Evolutionary conservation across 2,329 filamentous ascomycete genomes (phyloP).

Genomic region (Aspergillus ruber): DNA sequence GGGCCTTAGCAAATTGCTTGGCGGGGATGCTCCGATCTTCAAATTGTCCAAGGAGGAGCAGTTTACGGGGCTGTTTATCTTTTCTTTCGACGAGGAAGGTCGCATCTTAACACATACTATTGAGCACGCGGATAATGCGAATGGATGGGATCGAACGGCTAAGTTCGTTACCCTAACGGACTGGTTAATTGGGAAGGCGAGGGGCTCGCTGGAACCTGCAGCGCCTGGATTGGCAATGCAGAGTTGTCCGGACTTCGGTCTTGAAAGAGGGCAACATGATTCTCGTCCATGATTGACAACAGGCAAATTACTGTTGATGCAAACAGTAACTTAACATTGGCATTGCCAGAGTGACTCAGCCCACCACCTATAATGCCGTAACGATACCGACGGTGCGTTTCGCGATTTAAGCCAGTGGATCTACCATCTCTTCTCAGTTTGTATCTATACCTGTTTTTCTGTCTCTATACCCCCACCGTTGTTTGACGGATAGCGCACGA

Average conservation of each 20-base stretch:
- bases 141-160: slow-evolving; percentile 75
- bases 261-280: not conserved
- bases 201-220: slow-evolving; percentile 36
- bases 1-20: slow-evolving; percentile 42
- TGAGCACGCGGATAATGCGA: slow-evolving; percentile 80
- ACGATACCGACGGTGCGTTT: not conserved
- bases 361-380: not conserved
- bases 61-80: slow-evolving; percentile 88
- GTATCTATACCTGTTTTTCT: not conserved
- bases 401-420: not conserved
- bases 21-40: slow-evolving; percentile 47
- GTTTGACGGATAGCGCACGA: not conserved
- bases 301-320: no score
- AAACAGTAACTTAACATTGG: no score
- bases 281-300: not conserved
- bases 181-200: slow-evolving; percentile 80
- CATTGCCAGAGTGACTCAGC: no score
- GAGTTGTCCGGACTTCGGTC: slow-evolving; percentile 10
- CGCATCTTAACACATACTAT: slow-evolving; percentile 83
- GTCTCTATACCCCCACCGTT: not conserved
- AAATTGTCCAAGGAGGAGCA: slow-evolving; percentile 58
- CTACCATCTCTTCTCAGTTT: not conserved
- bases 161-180: slow-evolving; percentile 88
- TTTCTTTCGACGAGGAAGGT: slow-evolving; percentile 87
- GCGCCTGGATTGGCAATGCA: slow-evolving; percentile 23